Base-by-base conservation (phyloP, 805 yeast genomes). In the Priceomyces haplophilus region DNA sequence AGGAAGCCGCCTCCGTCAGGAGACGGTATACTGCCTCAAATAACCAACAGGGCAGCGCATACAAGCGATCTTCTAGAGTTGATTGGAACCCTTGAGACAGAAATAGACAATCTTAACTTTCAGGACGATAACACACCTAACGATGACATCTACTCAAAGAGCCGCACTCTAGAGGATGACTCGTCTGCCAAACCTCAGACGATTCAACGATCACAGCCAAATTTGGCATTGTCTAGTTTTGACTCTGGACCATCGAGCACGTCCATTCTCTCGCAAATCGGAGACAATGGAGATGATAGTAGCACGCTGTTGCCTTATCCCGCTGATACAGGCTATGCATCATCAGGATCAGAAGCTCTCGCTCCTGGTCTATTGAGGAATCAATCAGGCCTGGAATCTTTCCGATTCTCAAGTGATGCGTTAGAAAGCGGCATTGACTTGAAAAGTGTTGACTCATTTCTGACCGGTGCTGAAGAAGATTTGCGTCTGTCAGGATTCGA, bases 71-170 rank as follows among this genome's bases (percentile, higher is more conserved):
- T 55, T 36, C 43, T 47, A 29, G 63, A 61, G 43, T 49, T 61
- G 25, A 59, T 60, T 20, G 59, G 48, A 6, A 44, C 55, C 16
- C 40, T 61, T 19, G 61, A 59, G 25, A 38, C 41, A 12, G 63
- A 60, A 38, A 56, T 61, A 27, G 60, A 50, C 38, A 50, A 48
- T 29, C 49, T 56, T 36, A 37, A 48, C 15, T 25, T 25, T 20
- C 18, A 40, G 21, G 43, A 33, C 6, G 11, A 40, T 33, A 38
- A 40, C 15, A 35, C 20, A n/a, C 17, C 34, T 7, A 30, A 29
- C 10, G 12, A 20, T 24, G 15, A n/a, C 11, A 10, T 5, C n/a
- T 27, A 11, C n/a, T 10, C 29, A 24, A n/a, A 15, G 11, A 32
- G 35, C 19, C 4, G 15, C 12, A 15, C 35, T 11, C 15, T 15